Conservation (phyloP, 2,329 filamentous ascomycete species). For the Didymosphaeria variabile region DNA sequence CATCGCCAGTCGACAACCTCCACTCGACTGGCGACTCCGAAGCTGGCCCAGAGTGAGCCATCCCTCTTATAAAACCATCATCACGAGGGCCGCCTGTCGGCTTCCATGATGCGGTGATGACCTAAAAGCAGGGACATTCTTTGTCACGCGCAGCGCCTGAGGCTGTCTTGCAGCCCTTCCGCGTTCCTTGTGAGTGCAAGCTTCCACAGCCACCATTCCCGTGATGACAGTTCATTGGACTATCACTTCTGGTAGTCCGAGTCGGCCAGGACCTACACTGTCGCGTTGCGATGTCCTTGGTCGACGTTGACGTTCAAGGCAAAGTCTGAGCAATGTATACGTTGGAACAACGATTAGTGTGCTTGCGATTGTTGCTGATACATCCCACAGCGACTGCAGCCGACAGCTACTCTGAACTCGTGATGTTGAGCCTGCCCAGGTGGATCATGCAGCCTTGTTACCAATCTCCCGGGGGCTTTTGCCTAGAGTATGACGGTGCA, state of each 20-base stretch:
- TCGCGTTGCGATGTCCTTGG: slow-evolving; percentile 43
- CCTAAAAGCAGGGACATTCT: slow-evolving; percentile 69
- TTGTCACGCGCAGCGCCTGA: slow-evolving; percentile 36
- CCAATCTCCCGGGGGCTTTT: neutral
- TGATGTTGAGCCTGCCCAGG: neutral
- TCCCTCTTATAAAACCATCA: slow-evolving; percentile 83
- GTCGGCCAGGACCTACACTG: slow-evolving; percentile 46
- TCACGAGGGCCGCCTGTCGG: slow-evolving; percentile 72
- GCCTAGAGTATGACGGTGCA: neutral
- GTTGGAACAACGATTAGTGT: neutral
- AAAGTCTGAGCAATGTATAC: slow-evolving; percentile 42
- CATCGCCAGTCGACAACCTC: slow-evolving; percentile 68
- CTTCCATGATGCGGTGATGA: slow-evolving; percentile 74
- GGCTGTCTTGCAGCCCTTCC: slow-evolving; percentile 21
- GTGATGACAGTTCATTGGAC: slow-evolving; percentile 45
- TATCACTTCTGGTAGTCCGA: slow-evolving; percentile 52
- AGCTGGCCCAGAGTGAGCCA: slow-evolving; percentile 74
- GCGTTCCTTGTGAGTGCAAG: slow-evolving; percentile 28
- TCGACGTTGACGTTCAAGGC: slow-evolving; percentile 48
- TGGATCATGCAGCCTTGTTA: neutral
- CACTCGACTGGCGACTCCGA: slow-evolving; percentile 75
- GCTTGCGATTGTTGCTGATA: slow-evolving; percentile 6
- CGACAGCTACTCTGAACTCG: neutral
- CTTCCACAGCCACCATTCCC: slow-evolving; percentile 24
- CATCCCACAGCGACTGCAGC: neutral